phyloP scores from a whole-genome alignment of 345 rosid genomes.

The Sisymbrium irio region DNA sequence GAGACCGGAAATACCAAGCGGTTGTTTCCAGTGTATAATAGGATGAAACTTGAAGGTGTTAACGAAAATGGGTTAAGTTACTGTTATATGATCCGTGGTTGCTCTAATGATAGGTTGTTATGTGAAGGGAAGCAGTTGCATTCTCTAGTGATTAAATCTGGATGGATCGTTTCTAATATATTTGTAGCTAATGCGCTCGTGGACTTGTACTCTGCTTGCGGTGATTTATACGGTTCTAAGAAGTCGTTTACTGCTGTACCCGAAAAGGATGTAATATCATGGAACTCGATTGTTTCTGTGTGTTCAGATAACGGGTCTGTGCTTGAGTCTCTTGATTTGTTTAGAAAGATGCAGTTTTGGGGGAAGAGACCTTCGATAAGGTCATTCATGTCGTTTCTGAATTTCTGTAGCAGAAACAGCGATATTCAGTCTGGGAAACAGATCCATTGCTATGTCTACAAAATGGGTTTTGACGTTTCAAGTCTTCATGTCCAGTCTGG shows the following conservation, averaged over 20 bases:
- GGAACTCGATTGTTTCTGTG: slow-evolving; percentile 73
- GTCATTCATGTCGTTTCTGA: slow-evolving; percentile 59
- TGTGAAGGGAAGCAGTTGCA: slow-evolving; percentile 73
- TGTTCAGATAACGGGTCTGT: slow-evolving; percentile 37
- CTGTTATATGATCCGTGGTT: slow-evolving; percentile 63
- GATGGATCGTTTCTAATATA: slow-evolving; percentile 46
- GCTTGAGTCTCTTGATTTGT: slow-evolving; percentile 50
- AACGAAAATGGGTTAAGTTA: slow-evolving; percentile 59
- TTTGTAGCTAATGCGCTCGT: slow-evolving; percentile 69
- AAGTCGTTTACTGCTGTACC: slow-evolving; percentile 49
- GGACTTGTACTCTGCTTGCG: slow-evolving; percentile 70
- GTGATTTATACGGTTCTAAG: slow-evolving; percentile 44
- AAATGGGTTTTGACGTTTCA: slow-evolving; percentile 49
- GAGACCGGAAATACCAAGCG: slow-evolving; percentile 39
- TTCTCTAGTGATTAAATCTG: slow-evolving; percentile 54
- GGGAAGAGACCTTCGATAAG: slow-evolving; percentile 63
- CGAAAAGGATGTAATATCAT: slow-evolving; percentile 58
- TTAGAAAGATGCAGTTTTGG: slow-evolving; percentile 67
- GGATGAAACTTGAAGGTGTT: slow-evolving; percentile 50
- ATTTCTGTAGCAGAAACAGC: slow-evolving; percentile 45
- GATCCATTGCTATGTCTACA: slow-evolving; percentile 60
- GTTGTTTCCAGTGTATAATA: slow-evolving; percentile 40
- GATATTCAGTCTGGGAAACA: slow-evolving; percentile 57
- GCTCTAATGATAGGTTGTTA: slow-evolving; percentile 43
- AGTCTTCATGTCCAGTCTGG: slow-evolving; percentile 64